Base-by-base conservation (phyloP, 2,329 filamentous ascomycete genomes). In the Epichloe coenophiala region DNA sequence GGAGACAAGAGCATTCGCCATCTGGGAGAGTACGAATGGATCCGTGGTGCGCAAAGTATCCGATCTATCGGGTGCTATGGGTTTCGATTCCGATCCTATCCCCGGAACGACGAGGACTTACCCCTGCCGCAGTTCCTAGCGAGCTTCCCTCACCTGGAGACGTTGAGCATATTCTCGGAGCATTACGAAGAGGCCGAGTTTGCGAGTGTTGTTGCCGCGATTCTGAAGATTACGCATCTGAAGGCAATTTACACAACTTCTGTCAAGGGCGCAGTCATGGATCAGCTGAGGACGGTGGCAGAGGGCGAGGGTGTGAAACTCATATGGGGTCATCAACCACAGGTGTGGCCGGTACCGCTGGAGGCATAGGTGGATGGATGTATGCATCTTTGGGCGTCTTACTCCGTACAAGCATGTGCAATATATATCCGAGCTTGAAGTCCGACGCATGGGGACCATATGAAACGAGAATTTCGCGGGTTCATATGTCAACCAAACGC, bases 141-240 rank as follows among this genome's bases (percentile, higher is more conserved):
- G 5, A 65, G 53, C 38, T 66, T 70, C 42, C 67, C 67, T 1
- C 63, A 63, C 27, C 59, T 70, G 7, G 63, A 69, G 51, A 59
- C 58, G 8, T 54, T 69, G 23, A 64, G 66, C 54, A 59, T 69
- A n/a, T 58, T 56, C 31, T 64, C 65, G 2, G 54, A 56, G 2
- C 51, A 61, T 45, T 67, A 64, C 43, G 57, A 63, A 2, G 54
- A 56, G 11, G 46, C 53, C 3, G 66, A 66, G 41, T 57, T 68
- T 35, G 60, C 56, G 35, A 52, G 52, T 8, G 52, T 68, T 2
- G 51, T 67, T 6, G 54, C 59, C 12, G 63, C 58, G 7, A 60
- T 68, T 19, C 47, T 68, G 13, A 62, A 57, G 45, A 55, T 51
- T 6, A 67, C 61, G 12, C 58, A 60, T 38, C 45, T 70, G 5